Evolutionary conservation across 169 alveolate genomes (phyloP).

Genomic region (Plasmodium ovale): DNA sequence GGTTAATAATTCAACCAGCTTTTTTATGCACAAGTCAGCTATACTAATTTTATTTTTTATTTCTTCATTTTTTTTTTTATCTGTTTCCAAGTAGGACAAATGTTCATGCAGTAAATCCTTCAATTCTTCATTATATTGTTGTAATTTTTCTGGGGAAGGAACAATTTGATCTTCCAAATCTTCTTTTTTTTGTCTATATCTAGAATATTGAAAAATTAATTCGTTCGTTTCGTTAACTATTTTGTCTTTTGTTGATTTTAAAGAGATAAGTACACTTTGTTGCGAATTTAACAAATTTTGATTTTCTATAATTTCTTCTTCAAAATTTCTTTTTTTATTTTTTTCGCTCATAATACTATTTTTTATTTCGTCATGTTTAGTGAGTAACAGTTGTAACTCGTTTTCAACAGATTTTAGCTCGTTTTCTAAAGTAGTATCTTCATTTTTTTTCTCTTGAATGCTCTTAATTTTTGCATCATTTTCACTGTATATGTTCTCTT

Average conservation of each 20-base stretch:
- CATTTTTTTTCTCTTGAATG: conserved; percentile 50
- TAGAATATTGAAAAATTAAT: conserved; percentile 63
- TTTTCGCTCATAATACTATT: conserved; percentile 50
- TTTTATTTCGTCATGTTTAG: conserved; percentile 40
- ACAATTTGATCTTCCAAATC: conserved; percentile 76
- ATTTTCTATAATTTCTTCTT: conserved; percentile 73
- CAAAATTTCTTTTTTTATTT: conserved; percentile 62
- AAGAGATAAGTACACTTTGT: conserved; percentile 55
- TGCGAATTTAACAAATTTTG: conserved; percentile 64
- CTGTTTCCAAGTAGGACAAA: conserved; percentile 43
- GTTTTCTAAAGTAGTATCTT: conserved; percentile 5
- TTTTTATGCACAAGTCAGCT: conserved; percentile 66
- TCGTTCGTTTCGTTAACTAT: conserved; percentile 74
- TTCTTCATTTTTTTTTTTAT: conserved; percentile 74
- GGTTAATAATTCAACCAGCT: conserved; percentile 46
- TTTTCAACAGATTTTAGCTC: conserved; percentile 25
- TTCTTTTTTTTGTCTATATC: conserved; percentile 75
- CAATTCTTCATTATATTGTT: conserved; percentile 69
- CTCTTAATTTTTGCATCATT: conserved; percentile 35
- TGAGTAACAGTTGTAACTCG: conserved; percentile 28
- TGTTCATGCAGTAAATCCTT: conserved; percentile 61
- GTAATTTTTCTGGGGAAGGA: conserved; percentile 74
- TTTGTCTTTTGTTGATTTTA: conserved; percentile 54
- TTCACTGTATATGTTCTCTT: conserved; percentile 55
- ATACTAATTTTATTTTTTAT: conserved; percentile 56